Evolutionary conservation across 2,329 filamentous ascomycete genomes (phyloP).

Genomic region (Chaetomiaceae sp.): DNA sequence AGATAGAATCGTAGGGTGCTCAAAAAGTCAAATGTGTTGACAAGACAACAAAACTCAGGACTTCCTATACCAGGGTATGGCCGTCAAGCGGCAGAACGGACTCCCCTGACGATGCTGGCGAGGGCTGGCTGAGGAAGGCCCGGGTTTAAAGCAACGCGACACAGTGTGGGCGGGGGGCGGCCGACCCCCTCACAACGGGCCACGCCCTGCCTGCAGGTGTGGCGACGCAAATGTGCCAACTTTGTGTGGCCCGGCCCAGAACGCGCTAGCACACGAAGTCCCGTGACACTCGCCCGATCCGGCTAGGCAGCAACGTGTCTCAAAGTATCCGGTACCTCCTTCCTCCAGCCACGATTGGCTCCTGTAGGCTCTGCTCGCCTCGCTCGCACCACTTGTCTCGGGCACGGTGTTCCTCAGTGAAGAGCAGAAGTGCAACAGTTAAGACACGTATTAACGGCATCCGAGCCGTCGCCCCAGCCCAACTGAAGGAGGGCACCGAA

Average conservation of each 20-base stretch:
- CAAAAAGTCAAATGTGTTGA: too few relatives aligned
- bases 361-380: constrained; percentile 1
- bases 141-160: constrained; percentile 21
- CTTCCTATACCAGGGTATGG: too few relatives aligned
- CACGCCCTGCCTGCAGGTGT: constrained; percentile 15
- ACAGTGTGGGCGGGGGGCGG: constrained; percentile 3
- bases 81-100: neutral
- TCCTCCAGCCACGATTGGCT: neutral
- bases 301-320: constrained; percentile 13
- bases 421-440: neutral
- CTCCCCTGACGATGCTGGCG: neutral
- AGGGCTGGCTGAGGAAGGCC: constrained; percentile 14
- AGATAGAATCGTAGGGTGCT: too few relatives aligned
- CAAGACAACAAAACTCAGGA: too few relatives aligned
- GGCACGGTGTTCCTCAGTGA: neutral
- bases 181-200: constrained; percentile 13
- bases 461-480: neutral
- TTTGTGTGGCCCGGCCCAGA: neutral
- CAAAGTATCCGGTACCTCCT: neutral
- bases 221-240: constrained; percentile 15
- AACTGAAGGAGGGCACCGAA: neutral
- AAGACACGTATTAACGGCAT: neutral
- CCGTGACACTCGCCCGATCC: constrained; percentile 15
- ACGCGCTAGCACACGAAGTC: constrained; percentile 23
- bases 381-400: neutral